Evolutionary conservation across 108 stramenopile genomes (phyloP).

Genomic region (Aurantiochytrium sp.): DNA sequence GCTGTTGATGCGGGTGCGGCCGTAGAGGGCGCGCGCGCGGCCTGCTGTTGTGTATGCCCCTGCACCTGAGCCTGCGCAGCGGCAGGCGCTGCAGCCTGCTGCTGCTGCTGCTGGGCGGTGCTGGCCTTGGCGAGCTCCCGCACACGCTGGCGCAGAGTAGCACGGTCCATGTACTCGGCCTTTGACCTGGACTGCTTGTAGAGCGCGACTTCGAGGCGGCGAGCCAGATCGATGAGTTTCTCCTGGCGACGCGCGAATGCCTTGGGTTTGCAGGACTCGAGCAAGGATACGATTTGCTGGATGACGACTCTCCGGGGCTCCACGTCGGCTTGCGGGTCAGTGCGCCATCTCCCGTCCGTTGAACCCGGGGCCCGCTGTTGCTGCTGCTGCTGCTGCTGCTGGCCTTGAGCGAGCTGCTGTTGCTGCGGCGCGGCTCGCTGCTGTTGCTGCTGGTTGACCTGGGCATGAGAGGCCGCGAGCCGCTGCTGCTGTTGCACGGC

Average conservation of each 20-base stretch:
- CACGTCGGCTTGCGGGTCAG: constrained; percentile 6
- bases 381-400: background rate
- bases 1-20: background rate
- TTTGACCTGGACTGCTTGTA: constrained; percentile 81
- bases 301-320: constrained; percentile 5
- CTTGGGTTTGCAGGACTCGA: constrained; percentile 67
- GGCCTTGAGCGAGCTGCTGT: no score
- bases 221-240: constrained; percentile 91
- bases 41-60: background rate
- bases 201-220: constrained; percentile 82
- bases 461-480: background rate
- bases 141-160: constrained; percentile 78
- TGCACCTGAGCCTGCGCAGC: background rate
- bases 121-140: constrained; percentile 88
- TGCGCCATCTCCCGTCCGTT: background rate
- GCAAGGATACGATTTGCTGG: background rate
- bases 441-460: background rate
- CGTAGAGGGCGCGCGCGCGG: background rate
- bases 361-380: background rate
- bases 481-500: no score
- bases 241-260: constrained; percentile 85
- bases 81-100: background rate
- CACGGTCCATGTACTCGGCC: constrained; percentile 83
- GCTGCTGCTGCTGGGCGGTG: constrained; percentile 36
- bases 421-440: background rate